phyloP scores from a whole-genome alignment of 306 rosid species.

The Quercus rubra region DNA sequence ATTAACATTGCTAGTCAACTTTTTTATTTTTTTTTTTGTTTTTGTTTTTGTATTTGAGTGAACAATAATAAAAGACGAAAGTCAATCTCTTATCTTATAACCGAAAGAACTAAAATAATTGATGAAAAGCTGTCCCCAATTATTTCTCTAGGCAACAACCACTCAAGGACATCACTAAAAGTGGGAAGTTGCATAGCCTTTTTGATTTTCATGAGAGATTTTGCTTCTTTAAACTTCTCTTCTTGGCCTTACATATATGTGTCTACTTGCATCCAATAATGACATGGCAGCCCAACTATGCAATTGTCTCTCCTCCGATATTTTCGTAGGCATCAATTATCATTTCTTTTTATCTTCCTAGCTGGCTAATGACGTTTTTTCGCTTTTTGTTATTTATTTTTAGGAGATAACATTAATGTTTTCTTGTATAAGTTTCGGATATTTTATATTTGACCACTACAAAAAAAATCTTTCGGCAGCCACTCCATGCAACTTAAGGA shows the following conservation, averaged over 20 bases:
- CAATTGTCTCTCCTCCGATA: not conserved
- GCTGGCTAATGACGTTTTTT: not conserved
- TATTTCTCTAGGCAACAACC: conserved; percentile 23
- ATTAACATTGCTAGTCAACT: conserved; percentile 2
- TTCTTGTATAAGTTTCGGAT: not conserved
- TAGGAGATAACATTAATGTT: not conserved
- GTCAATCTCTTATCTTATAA: conserved; percentile 25
- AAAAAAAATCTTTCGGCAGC: not conserved
- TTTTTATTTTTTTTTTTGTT: not conserved
- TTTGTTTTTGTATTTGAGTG: not conserved
- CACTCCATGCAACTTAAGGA: not conserved
- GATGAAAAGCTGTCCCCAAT: conserved; percentile 42
- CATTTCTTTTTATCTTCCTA: not conserved
- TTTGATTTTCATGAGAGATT: not conserved
- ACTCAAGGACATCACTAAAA: conserved; percentile 20
- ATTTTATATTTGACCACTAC: not conserved
- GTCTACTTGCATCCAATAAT: not conserved
- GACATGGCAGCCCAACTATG: not conserved
- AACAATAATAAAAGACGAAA: conserved; percentile 19
- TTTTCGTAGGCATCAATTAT: not conserved
- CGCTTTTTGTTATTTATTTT: not conserved
- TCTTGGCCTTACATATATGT: not conserved
- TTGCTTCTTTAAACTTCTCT: conserved; percentile 5
- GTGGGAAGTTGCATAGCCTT: conserved; percentile 16
- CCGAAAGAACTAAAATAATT: conserved; percentile 28